Evolutionary conservation across 2,329 filamentous ascomycete genomes (phyloP).

Genomic region (Monosporascus ibericus): DNA sequence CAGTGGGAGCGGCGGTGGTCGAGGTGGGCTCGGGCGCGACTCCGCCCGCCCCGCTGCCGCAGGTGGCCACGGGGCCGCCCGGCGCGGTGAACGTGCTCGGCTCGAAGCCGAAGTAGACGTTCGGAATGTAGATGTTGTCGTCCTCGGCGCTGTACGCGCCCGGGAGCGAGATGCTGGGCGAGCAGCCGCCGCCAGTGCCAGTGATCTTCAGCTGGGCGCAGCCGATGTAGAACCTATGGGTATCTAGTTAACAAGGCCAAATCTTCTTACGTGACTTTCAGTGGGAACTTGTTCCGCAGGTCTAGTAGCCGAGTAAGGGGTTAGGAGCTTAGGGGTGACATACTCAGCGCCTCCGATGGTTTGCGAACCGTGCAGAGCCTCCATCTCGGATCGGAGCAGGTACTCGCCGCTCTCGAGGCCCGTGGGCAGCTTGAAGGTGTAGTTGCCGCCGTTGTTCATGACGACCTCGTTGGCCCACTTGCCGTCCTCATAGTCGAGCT

Average conservation of each 20-base stretch:
- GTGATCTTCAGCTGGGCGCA: conserved; percentile 26
- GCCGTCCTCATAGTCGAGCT: conserved; percentile 16
- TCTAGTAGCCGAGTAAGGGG: no score
- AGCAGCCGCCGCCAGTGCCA: conserved; percentile 21
- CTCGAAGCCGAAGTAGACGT: conserved; percentile 28
- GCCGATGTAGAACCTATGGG: conserved; percentile 21
- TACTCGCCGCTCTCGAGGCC: conserved; percentile 26
- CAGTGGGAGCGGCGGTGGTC: no score
- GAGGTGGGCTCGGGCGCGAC: no score
- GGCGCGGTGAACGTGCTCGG: conserved; percentile 24
- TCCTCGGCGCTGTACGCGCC: conserved; percentile 25
- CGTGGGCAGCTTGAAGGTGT: conserved; percentile 21
- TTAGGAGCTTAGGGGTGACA: no score
- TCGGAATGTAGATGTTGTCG: conserved; percentile 22
- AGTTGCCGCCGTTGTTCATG: conserved; percentile 11
- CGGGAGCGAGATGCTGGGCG: conserved; percentile 24
- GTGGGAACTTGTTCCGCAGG: no score
- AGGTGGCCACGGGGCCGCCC: conserved; percentile 15
- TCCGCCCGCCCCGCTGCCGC: conserved; percentile 1
- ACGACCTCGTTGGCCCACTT: conserved; percentile 23
- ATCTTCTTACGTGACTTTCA: no score
- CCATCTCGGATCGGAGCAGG: conserved; percentile 29
- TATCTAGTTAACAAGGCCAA: no score
- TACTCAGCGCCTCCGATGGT: conserved; percentile 23
- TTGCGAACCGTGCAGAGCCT: conserved; percentile 25